Evolutionary conservation across 352 stramenopile genomes (phyloP).

Genomic region (Phytophthora macrochlamydospora): DNA sequence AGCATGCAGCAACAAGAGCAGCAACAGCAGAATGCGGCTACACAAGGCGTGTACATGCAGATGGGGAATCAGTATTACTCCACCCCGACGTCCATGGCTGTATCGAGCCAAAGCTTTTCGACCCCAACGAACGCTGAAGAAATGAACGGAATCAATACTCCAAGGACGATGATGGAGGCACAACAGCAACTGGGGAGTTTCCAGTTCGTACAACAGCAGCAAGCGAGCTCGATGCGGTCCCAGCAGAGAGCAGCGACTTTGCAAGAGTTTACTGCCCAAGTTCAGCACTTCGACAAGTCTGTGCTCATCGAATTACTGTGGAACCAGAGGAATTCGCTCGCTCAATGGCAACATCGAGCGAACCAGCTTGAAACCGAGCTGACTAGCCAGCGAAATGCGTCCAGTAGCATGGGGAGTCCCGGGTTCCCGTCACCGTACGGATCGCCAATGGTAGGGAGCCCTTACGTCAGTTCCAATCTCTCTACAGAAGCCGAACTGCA

Average conservation of each 20-base stretch:
- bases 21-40: constrained; percentile 15
- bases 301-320: constrained; percentile 75
- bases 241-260: constrained; percentile 38
- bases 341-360: constrained; percentile 63
- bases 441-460: constrained; percentile 26
- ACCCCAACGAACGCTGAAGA: constrained; percentile 22
- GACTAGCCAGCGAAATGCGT: constrained; percentile 18
- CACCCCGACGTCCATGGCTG: constrained; percentile 11
- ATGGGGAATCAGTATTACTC: constrained; percentile 24
- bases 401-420: constrained; percentile 20
- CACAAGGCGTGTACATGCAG: constrained; percentile 19
- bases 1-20: constrained; percentile 22
- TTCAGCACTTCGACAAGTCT: constrained; percentile 71
- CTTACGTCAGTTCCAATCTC: constrained; percentile 34
- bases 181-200: constrained; percentile 22
- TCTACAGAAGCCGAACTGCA: constrained; percentile 59
- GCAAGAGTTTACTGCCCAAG: constrained; percentile 70
- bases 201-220: constrained; percentile 31
- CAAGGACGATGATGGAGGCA: constrained; percentile 25
- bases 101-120: constrained; percentile 24
- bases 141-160: constrained; percentile 11
- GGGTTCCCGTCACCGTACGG: constrained; percentile 44
- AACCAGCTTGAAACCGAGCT: constrained; percentile 64
- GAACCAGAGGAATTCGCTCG: constrained; percentile 68
- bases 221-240: constrained; percentile 32